These are phyloP conservation scores for Austropuccinia psidii DNA, from an alignment of 1,284 basidiomycete species.

Conservation along the genomic window DNA sequence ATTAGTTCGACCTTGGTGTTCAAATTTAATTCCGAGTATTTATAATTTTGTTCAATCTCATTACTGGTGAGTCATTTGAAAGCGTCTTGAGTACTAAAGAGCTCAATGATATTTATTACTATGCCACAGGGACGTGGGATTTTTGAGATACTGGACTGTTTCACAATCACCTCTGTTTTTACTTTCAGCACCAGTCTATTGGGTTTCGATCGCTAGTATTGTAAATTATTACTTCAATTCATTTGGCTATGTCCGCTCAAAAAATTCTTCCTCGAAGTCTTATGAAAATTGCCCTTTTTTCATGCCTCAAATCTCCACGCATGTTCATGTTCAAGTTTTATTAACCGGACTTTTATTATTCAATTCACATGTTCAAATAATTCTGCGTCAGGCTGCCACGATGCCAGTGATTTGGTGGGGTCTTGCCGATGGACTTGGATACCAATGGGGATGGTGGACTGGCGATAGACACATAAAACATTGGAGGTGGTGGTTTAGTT, in stretches of 20 bases:
- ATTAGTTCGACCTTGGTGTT: constrained; percentile 20
- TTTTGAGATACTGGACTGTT: constrained; percentile 19
- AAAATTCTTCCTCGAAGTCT: background rate
- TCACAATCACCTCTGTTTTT: constrained; percentile 8
- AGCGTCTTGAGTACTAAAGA: background rate
- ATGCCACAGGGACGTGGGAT: constrained; percentile 11
- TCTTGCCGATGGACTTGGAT: background rate
- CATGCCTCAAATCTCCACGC: background rate
- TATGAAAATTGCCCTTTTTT: background rate
- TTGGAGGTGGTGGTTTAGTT: constrained; percentile 9
- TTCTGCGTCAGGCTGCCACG: constrained; percentile 6
- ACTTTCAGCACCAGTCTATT: constrained; percentile 17
- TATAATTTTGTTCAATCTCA: constrained; percentile 28
- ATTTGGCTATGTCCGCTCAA: background rate
- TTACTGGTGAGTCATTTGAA: constrained; percentile 9
- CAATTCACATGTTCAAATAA: constrained; percentile 31
- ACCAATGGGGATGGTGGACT: background rate
- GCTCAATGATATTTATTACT: background rate
- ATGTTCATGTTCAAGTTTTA: constrained; percentile 13
- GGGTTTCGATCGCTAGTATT: background rate
- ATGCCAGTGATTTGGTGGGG: constrained; percentile 29
- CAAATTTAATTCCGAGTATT: constrained; percentile 4
- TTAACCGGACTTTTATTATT: constrained; percentile 1
- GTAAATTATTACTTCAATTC: background rate
- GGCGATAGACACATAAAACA: background rate